These are phyloP conservation scores for Cardamine occulta DNA, from an alignment of 345 rosid genomes.

Conservation along the genomic window DNA sequence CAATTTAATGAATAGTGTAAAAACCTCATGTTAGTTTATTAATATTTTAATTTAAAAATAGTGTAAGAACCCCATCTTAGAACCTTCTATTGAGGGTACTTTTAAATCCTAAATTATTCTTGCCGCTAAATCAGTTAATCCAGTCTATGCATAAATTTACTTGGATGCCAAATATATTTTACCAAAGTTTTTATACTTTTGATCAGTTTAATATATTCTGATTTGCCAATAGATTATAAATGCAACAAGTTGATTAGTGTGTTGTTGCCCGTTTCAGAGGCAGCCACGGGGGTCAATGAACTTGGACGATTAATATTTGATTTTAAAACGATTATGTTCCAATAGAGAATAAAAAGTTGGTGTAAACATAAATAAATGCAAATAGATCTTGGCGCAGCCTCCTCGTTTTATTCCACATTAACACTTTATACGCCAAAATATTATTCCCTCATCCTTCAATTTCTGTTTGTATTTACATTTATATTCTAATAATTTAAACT, in stretches of 20 bases:
- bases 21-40: no score
- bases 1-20: no score
- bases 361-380: background rate
- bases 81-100: no score
- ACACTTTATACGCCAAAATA: slow-evolving; percentile 5
- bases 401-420: slow-evolving; percentile 19
- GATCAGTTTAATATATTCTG: background rate
- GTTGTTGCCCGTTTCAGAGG: slow-evolving; percentile 4
- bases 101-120: background rate
- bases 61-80: no score
- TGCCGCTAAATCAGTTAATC: background rate
- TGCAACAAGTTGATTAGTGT: slow-evolving; percentile 23
- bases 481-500: background rate
- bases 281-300: background rate
- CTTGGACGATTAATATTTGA: background rate
- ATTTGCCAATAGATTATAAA: background rate
- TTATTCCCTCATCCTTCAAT: slow-evolving; percentile 4
- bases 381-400: slow-evolving; percentile 28
- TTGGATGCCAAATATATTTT: background rate
- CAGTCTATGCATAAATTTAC: background rate
- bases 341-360: slow-evolving; percentile 1
- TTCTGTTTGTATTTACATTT: background rate
- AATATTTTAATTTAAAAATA: no score
- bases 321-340: background rate
- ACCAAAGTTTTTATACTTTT: background rate